Base-by-base conservation (phyloP, 2,329 filamentous ascomycete genomes). In the Aspergillus flavus region DNA sequence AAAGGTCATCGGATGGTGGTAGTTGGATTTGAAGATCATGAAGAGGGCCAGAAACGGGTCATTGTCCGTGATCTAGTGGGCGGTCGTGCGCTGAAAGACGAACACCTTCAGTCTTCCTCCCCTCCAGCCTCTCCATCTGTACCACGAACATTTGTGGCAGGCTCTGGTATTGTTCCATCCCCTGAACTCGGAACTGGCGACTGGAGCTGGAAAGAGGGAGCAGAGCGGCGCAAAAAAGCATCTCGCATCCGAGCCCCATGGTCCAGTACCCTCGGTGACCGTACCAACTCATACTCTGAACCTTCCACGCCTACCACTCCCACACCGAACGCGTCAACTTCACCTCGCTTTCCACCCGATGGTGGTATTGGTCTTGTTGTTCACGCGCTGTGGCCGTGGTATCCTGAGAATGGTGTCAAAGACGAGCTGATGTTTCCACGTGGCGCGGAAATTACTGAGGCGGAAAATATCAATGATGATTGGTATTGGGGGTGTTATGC, bases 401-500 rank as follows among this genome's bases (percentile, higher is more conserved):
- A 90, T 72, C 92, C 93, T 0, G 85, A 85, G 2, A 75, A 78
- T 7, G 73, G 72, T 1, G 74, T 76, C 12, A 66, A 71, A 16
- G 91, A 97, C 73, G 94, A 98, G 79, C 79, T 98, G 46, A 78
- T 89, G 66, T 97, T 98, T 70, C 94, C 94, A 0, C 89, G 88
- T 57, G 89, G 91, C 11, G 93, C 94, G 0, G 91, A 95, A 76
- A 86, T 98, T 16, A 84, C 85, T 7, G 94, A 98, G 80, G 87
- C 91, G 43, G 90, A 94, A 75, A 91, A 95, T 76, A 87, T 96
- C 55, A 97, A 97, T 75, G 91, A 90, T 21, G 93, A 97, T 75
- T 98, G 94, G 94, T 93, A 86, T 72, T 91, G 90, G 80, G 94
- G 94, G 0, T 88, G 88, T 32, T 97, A 96, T 81, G 93, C 93